Percentiles rank a stretch among this genome's conserved stretches.
Evolutionary conservation across 1,139 yeast species (phyloP).

Genomic region (Hansenula lynferdii): DNA sequence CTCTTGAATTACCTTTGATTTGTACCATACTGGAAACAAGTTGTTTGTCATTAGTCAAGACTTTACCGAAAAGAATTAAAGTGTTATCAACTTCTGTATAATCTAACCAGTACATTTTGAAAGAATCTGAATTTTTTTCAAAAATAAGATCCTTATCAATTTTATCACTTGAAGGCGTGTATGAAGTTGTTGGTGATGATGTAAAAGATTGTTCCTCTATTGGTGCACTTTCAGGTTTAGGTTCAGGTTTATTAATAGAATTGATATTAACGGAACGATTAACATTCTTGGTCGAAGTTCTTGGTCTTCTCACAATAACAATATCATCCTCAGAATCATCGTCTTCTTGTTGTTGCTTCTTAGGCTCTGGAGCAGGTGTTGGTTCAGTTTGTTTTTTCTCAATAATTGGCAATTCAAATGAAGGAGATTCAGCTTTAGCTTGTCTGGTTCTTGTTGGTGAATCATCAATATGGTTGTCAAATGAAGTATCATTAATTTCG

Average conservation of each 20-base stretch:
- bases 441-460: conserved; percentile 19
- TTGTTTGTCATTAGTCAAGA: conserved; percentile 46
- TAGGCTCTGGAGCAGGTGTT: not conserved
- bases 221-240: conserved; percentile 1
- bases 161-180: conserved; percentile 36
- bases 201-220: conserved; percentile 6
- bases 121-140: conserved; percentile 30
- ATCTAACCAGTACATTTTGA: conserved; percentile 89
- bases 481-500: conserved; percentile 17
- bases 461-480: conserved; percentile 19
- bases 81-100: conserved; percentile 72
- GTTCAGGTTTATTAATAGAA: conserved; percentile 5
- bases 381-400: conserved; percentile 14
- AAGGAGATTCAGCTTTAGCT: conserved; percentile 4
- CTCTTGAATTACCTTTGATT: conserved; percentile 64
- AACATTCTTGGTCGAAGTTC: conserved; percentile 26
- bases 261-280: conserved; percentile 27
- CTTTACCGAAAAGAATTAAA: conserved; percentile 80
- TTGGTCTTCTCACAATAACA: conserved; percentile 28
- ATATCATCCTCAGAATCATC: conserved; percentile 30
- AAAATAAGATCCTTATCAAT: conserved; percentile 41
- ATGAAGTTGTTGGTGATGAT: conserved; percentile 19
- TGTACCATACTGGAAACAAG: conserved; percentile 77
- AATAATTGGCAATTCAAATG: conserved; percentile 3
- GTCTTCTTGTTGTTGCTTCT: conserved; percentile 15